These are phyloP conservation scores for Aspergillus nomiae DNA, from an alignment of 2,329 filamentous ascomycete genomes.

Conservation along the genomic window DNA sequence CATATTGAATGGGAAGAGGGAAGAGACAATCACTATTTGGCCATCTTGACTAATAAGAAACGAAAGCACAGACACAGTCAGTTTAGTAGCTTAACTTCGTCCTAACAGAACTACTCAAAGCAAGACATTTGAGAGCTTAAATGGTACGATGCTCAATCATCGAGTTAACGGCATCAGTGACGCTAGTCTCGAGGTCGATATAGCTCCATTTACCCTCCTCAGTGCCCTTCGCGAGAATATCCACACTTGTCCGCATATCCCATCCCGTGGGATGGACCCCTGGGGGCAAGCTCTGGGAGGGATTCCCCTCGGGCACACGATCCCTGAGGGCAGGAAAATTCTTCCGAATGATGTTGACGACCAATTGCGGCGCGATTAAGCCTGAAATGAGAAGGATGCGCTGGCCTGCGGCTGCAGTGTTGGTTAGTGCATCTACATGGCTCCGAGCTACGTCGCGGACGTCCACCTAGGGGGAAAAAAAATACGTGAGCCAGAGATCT, in stretches of 20 bases:
- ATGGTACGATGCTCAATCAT: conserved; percentile 14
- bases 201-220: conserved; percentile 26
- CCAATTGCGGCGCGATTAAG: conserved; percentile 49
- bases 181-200: conserved; percentile 26
- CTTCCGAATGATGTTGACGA: conserved; percentile 48
- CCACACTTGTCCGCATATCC: conserved; percentile 18
- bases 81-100: too few relatives aligned
- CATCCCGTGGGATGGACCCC: conserved; percentile 25
- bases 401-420: conserved; percentile 16
- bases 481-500: neutral
- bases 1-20: too few relatives aligned
- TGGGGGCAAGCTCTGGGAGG: conserved; percentile 20
- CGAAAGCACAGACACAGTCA: too few relatives aligned
- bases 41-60: too few relatives aligned
- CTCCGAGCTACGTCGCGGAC: conserved; percentile 17
- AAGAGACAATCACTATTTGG: too few relatives aligned
- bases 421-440: conserved; percentile 13
- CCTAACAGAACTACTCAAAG: too few relatives aligned
- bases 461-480: conserved; percentile 9
- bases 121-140: too few relatives aligned
- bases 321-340: conserved; percentile 56
- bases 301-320: conserved; percentile 49
- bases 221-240: conserved; percentile 17
- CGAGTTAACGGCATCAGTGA: conserved; percentile 27
- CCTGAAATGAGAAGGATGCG: conserved; percentile 56